phyloP scores from a whole-genome alignment of 768 basidiomycete species.

The Pleurotus tuoliensis region DNA sequence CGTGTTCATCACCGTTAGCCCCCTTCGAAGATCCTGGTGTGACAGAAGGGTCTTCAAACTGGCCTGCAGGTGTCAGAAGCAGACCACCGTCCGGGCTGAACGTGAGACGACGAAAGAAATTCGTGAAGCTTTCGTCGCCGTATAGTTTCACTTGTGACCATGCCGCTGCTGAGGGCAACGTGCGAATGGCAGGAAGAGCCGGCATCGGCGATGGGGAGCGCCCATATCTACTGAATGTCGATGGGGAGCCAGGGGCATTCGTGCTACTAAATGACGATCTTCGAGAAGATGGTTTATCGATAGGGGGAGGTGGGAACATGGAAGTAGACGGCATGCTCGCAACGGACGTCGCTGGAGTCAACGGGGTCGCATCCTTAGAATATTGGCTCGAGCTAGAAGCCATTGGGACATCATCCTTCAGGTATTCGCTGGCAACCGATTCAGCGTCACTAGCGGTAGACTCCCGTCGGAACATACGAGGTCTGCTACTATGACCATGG shows the following conservation, averaged over 20 bases:
- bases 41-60: slow-evolving; percentile 90
- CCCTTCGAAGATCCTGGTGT: slow-evolving; percentile 23
- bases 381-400: slow-evolving; percentile 15
- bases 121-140: slow-evolving; percentile 91
- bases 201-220: slow-evolving; percentile 90
- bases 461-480: slow-evolving; percentile 60
- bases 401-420: slow-evolving; percentile 41
- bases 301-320: slow-evolving; percentile 65
- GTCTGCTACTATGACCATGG: slow-evolving; percentile 39
- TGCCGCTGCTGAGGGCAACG: slow-evolving; percentile 46
- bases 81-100: slow-evolving; percentile 96
- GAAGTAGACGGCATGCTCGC: slow-evolving; percentile 59
- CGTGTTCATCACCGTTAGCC: slow-evolving; percentile 17
- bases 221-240: slow-evolving; percentile 60
- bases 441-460: slow-evolving; percentile 79
- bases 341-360: slow-evolving; percentile 68
- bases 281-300: slow-evolving; percentile 53
- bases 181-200: slow-evolving; percentile 89
- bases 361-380: slow-evolving; percentile 34
- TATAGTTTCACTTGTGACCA: slow-evolving; percentile 81
- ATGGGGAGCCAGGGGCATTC: slow-evolving; percentile 74
- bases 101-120: slow-evolving; percentile 91
- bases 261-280: slow-evolving; percentile 78
- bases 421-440: slow-evolving; percentile 47
- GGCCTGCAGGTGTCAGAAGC: slow-evolving; percentile 92